phyloP scores from a whole-genome alignment of 2,329 filamentous ascomycete genomes.

The Cordyceps pruinosa region DNA sequence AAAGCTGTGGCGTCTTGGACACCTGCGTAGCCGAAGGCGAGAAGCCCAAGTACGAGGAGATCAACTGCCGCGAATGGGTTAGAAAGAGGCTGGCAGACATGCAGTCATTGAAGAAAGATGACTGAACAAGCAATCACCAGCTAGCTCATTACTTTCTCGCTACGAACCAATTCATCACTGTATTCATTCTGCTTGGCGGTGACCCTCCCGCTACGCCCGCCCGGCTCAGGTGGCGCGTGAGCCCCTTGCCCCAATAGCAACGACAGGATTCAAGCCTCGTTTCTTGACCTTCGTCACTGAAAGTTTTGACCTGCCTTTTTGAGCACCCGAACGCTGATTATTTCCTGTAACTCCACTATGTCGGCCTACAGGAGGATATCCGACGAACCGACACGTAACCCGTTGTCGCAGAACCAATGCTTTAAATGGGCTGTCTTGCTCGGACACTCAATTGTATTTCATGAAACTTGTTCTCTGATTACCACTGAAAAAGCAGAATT shows the following conservation, averaged over 20 bases:
- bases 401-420: background rate
- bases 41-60: conserved; percentile 31
- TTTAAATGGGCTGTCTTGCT: background rate
- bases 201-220: background rate
- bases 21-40: conserved; percentile 29
- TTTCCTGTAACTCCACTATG: background rate
- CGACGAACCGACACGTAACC: background rate
- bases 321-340: background rate
- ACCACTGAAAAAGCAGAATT: background rate
- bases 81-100: conserved; percentile 27
- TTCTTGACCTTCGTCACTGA: background rate
- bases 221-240: background rate
- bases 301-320: background rate
- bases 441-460: background rate
- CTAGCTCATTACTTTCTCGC: no score
- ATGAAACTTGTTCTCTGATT: background rate
- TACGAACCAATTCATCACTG: background rate
- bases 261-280: background rate
- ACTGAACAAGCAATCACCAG: background rate
- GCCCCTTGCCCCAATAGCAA: background rate
- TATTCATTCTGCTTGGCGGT: no score
- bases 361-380: background rate
- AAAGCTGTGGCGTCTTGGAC: conserved; percentile 34
- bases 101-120: conserved; percentile 13
- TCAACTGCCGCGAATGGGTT: conserved; percentile 34